Conservation (phyloP, 208 protist genomes). For the Strigomonas culicis region DNA sequence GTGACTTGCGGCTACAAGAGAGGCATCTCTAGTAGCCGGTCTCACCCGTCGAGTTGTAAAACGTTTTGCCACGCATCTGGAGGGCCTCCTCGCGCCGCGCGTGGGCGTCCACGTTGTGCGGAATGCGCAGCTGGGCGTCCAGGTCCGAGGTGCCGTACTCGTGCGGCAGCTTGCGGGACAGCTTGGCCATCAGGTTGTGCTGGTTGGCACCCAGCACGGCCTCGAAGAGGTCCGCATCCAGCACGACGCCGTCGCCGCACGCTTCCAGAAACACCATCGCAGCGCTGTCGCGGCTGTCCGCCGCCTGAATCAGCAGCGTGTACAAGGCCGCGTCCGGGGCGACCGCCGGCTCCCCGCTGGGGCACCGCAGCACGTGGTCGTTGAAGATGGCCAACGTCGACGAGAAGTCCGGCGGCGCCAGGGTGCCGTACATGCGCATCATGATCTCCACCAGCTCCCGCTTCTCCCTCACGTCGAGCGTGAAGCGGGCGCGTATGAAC, state of each 20-base stretch:
- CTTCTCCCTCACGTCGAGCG: slow-evolving; percentile 40
- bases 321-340: slow-evolving; percentile 46
- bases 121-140: slow-evolving; percentile 74
- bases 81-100: slow-evolving; percentile 79
- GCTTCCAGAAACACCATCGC: slow-evolving; percentile 88
- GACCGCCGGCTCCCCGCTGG: slow-evolving; percentile 42
- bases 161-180: slow-evolving; percentile 73
- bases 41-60: slow-evolving; percentile 79
- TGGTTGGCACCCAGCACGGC: slow-evolving; percentile 41
- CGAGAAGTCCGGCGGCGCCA: slow-evolving; percentile 61
- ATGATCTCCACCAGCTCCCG: slow-evolving; percentile 84
- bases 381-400: slow-evolving; percentile 61
- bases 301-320: slow-evolving; percentile 60
- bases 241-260: slow-evolving; percentile 58
- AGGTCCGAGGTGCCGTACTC: slow-evolving; percentile 70
- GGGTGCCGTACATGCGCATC: slow-evolving; percentile 84
- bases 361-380: slow-evolving; percentile 59
- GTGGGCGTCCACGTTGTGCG: slow-evolving; percentile 75
- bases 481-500: slow-evolving; percentile 68
- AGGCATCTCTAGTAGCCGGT: slow-evolving; percentile 16
- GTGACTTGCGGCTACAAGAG: neutral
- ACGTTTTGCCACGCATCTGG: slow-evolving; percentile 52
- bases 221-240: slow-evolving; percentile 67
- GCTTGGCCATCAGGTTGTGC: slow-evolving; percentile 33
- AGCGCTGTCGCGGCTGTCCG: slow-evolving; percentile 71